Conservation (phyloP, 2,329 filamentous ascomycete species). For the Beauveria varroae region DNA sequence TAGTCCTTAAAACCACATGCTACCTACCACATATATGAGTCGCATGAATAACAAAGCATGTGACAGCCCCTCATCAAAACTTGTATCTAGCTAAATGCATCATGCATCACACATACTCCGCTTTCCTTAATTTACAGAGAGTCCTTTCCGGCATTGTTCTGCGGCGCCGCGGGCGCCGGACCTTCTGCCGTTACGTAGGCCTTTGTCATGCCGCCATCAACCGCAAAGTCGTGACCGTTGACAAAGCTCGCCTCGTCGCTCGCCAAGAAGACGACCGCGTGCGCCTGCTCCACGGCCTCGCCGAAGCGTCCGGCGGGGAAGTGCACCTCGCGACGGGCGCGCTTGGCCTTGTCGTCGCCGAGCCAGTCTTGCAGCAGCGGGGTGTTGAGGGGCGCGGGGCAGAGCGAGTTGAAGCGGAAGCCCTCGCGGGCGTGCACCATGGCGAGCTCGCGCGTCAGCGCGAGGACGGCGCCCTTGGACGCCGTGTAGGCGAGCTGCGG, state of each 20-base stretch:
- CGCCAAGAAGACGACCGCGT: conserved; percentile 80
- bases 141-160: conserved; percentile 51
- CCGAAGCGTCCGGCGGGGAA: conserved; percentile 85
- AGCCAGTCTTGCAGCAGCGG: conserved; percentile 90
- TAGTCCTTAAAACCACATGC: too few relatives aligned
- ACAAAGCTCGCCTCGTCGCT: conserved; percentile 86
- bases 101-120: too few relatives aligned
- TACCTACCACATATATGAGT: too few relatives aligned
- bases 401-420: conserved; percentile 84
- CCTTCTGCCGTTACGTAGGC: conserved; percentile 71
- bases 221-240: conserved; percentile 86
- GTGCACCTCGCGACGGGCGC: conserved; percentile 75
- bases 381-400: conserved; percentile 87
- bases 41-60: too few relatives aligned
- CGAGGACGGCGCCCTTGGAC: conserved; percentile 86
- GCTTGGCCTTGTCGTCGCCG: conserved; percentile 76
- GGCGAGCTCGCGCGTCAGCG: conserved; percentile 81
- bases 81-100: too few relatives aligned
- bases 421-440: conserved; percentile 87
- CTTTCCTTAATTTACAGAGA: conserved; percentile 26
- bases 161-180: conserved; percentile 42
- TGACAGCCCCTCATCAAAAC: too few relatives aligned
- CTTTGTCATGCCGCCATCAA: conserved; percentile 93
- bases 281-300: conserved; percentile 88
- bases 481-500: conserved; percentile 90